phyloP scores from a whole-genome alignment of 306 rosid species.

The Cotoneaster glaucophyllus region DNA sequence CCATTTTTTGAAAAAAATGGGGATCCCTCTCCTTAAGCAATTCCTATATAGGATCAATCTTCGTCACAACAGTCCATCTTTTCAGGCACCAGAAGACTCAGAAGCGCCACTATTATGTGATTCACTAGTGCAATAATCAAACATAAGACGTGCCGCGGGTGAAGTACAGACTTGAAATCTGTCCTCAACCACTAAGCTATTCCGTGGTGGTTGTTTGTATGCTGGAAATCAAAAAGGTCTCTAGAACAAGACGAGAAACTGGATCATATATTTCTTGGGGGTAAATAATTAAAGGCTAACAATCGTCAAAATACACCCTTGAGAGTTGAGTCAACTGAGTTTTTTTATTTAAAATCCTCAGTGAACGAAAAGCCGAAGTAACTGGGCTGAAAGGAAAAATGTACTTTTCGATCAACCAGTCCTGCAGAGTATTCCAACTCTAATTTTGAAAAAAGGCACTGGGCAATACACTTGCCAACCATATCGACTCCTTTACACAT shows the following conservation, averaged over 20 bases:
- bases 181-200: no score
- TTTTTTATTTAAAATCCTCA: not conserved
- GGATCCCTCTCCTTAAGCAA: no score
- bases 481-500: slow-evolving; percentile 21
- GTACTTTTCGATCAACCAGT: not conserved
- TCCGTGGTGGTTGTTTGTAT: no score
- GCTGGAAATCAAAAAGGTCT: no score
- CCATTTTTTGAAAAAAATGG: no score
- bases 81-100: rapidly evolving
- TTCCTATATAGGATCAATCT: no score
- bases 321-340: not conserved
- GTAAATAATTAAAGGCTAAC: no score
- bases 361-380: not conserved
- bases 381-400: not conserved
- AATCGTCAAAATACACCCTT: not conserved
- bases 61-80: no score
- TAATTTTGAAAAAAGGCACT: not conserved
- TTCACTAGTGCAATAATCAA: no score
- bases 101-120: no score
- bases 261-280: not conserved
- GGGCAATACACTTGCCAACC: not conserved
- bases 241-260: not conserved
- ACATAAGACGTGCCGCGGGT: no score
- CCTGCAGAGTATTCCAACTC: slow-evolving; percentile 7
- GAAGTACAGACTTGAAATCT: no score